Evolutionary conservation across 2,329 filamentous ascomycete species (phyloP).

Genomic region (Talaromyces sp.): DNA sequence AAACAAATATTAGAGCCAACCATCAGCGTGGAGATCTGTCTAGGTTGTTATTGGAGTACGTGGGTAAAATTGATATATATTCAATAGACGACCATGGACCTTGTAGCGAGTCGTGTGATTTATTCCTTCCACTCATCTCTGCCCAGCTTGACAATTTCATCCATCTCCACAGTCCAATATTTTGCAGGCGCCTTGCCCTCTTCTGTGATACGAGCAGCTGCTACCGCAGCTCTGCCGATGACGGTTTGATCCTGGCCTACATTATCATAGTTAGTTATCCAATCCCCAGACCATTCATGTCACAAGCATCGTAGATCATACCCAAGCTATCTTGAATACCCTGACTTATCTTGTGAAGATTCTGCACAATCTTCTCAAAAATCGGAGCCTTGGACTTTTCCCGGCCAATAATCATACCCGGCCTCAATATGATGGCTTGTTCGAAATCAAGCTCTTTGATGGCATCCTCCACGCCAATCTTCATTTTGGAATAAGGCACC

Average conservation of each 20-base stretch:
- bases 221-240: slow-evolving; percentile 4
- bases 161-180: slow-evolving; percentile 1
- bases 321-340: slow-evolving; percentile 5
- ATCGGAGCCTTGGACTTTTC: slow-evolving; percentile 2
- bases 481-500: slow-evolving; percentile 9
- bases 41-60: not conserved
- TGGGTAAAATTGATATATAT: not conserved
- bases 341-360: slow-evolving; percentile 2
- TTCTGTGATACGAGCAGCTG: slow-evolving; percentile 4
- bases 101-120: not conserved
- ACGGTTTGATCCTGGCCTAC: slow-evolving; percentile 1
- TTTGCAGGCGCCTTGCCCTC: not conserved
- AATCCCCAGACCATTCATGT: not conserved
- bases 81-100: not conserved
- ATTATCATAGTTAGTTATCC: not conserved
- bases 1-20: too few relatives aligned
- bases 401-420: slow-evolving; percentile 7
- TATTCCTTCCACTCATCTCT: slow-evolving; percentile 7
- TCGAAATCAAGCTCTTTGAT: slow-evolving; percentile 9
- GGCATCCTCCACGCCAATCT: slow-evolving; percentile 4
- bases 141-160: slow-evolving; percentile 1
- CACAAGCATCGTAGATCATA: not conserved
- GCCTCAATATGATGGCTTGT: not conserved
- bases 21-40: not conserved
- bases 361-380: not conserved